A percentile compares a stretch with the other conserved stretches of the same genome.
These are phyloP conservation scores for Geotrichum restrictum DNA, from an alignment of 1,139 yeast genomes.

Conservation along the genomic window DNA sequence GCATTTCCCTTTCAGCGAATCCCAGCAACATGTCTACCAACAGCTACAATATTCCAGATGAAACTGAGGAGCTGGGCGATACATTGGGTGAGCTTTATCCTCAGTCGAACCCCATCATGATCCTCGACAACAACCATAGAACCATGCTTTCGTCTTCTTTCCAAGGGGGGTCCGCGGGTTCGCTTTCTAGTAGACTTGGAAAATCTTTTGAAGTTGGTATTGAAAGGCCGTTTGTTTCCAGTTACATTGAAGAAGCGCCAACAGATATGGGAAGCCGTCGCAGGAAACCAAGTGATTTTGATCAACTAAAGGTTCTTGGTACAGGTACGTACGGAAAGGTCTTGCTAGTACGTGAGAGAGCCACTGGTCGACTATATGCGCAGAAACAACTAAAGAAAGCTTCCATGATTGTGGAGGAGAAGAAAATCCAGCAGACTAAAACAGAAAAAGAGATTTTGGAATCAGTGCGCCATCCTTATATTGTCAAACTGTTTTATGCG, in stretches of 20 bases:
- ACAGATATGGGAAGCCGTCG: constrained; percentile 21
- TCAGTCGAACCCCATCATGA: constrained; percentile 15
- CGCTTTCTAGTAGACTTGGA: constrained; percentile 41
- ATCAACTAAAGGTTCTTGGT: constrained; percentile 77
- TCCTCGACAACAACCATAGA: constrained; percentile 21
- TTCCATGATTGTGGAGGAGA: constrained; percentile 51
- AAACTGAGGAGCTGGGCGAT: constrained; percentile 23
- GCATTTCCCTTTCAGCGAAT: constrained; percentile 3
- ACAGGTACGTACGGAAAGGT: constrained; percentile 93
- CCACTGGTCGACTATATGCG: constrained; percentile 71
- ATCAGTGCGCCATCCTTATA: constrained; percentile 74
- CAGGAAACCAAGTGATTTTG: constrained; percentile 56
- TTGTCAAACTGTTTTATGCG: constrained; percentile 84
- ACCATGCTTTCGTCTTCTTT: constrained; percentile 15
- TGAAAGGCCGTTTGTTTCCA: constrained; percentile 38
- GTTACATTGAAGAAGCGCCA: constrained; percentile 25
- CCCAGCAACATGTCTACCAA: background rate
- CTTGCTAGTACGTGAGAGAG: constrained; percentile 61
- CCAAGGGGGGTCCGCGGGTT: constrained; percentile 23
- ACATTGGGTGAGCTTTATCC: constrained; percentile 20
- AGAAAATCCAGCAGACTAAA: constrained; percentile 57
- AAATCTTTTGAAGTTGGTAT: constrained; percentile 49
- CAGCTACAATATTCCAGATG: constrained; percentile 9
- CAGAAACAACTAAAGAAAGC: constrained; percentile 88
- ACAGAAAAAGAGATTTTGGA: constrained; percentile 70